These are phyloP conservation scores for Delitschia confertaspora DNA, from an alignment of 495 filamentous ascomycete genomes.

Conservation along the genomic window DNA sequence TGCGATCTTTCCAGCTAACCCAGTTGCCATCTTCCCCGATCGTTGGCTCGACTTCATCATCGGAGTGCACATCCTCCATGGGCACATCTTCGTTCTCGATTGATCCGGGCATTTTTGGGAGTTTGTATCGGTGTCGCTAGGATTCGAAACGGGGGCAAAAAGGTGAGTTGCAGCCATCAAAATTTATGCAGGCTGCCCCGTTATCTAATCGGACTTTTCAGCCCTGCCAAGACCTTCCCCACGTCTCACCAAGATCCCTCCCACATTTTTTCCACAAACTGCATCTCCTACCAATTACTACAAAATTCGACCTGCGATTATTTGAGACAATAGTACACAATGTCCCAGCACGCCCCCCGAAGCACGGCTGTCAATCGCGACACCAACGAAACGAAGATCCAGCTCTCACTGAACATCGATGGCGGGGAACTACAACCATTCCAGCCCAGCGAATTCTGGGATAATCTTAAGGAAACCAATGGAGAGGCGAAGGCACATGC, in stretches of 20 bases:
- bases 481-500: conserved; percentile 57
- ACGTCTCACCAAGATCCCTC: background rate
- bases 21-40: conserved; percentile 6
- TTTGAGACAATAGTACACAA: too few relatives aligned
- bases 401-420: conserved; percentile 83
- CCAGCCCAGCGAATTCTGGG: conserved; percentile 38
- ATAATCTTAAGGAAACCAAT: conserved; percentile 35
- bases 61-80: conserved; percentile 1
- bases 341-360: conserved; percentile 36
- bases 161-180: too few relatives aligned
- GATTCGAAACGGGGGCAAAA: background rate
- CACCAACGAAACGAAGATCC: conserved; percentile 96
- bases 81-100: conserved; percentile 9
- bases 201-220: too few relatives aligned
- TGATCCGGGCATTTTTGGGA: background rate
- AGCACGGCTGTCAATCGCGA: conserved; percentile 68
- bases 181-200: too few relatives aligned
- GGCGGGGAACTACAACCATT: conserved; percentile 59
- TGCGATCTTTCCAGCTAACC: conserved; percentile 6
- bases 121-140: conserved; percentile 1
- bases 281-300: background rate
- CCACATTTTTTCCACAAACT: background rate
- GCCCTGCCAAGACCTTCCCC: conserved; percentile 12
- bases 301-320: too few relatives aligned
- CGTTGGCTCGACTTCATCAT: background rate